phyloP scores from a whole-genome alignment of 164 flowering plant species.

The Vitis labrusca region DNA sequence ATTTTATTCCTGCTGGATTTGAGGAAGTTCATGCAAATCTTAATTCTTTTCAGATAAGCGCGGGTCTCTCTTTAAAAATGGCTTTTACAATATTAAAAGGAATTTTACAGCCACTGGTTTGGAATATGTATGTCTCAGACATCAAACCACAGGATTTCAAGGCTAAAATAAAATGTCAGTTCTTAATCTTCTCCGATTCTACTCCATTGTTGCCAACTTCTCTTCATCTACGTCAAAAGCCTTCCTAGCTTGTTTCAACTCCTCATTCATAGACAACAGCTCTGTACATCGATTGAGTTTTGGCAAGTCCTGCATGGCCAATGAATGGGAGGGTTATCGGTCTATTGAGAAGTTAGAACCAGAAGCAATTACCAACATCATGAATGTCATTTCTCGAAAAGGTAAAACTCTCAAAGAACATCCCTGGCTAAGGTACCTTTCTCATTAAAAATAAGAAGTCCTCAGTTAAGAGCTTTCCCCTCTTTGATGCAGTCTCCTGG shows the following conservation, averaged over 20 bases:
- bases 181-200: conserved; percentile 4
- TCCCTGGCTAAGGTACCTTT: conserved; percentile 47
- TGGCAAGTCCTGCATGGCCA: conserved; percentile 56
- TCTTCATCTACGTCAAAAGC: conserved; percentile 87
- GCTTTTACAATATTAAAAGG: too few relatives aligned
- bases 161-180: too few relatives aligned
- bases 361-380: not conserved
- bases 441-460: conserved; percentile 81
- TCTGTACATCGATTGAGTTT: conserved; percentile 85
- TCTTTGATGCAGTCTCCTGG: conserved; percentile 76
- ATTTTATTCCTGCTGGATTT: too few relatives aligned
- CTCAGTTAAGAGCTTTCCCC: conserved; percentile 89
- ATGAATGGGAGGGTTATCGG: not conserved
- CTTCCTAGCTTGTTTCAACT: conserved; percentile 92
- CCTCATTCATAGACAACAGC: conserved; percentile 87
- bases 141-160: too few relatives aligned
- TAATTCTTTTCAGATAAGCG: too few relatives aligned
- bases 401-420: not conserved
- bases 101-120: too few relatives aligned
- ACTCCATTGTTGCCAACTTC: conserved; percentile 54
- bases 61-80: too few relatives aligned
- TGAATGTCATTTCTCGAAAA: not conserved
- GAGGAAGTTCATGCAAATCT: too few relatives aligned
- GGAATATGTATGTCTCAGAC: too few relatives aligned
- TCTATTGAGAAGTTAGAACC: not conserved